Base-by-base conservation (phyloP, 2,329 filamentous ascomycete genomes). In the Ophiostoma ips region DNA sequence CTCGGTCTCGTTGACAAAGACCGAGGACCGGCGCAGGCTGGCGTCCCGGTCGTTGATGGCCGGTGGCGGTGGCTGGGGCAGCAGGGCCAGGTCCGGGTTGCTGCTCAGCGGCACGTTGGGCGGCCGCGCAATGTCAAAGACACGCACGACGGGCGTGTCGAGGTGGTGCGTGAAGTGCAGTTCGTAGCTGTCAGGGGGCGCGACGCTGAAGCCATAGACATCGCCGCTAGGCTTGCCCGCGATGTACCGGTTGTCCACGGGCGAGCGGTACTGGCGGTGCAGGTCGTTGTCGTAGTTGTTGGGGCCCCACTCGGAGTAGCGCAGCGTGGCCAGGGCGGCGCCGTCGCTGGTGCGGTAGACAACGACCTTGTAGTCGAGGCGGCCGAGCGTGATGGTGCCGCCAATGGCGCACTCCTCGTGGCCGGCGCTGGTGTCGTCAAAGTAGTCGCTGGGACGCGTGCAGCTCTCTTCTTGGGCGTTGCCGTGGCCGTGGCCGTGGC, bases 241-340 rank as follows among this genome's bases (percentile, higher is more conserved):
- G 47, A 96, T 83, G 65, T 96, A 95, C 54, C 84, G 84, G 57
- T 85, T 81, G 63, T 96, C 89, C 62, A 89, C 82, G 1, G 88
- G 87, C 11, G 72, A 68, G 13, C 76, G 76, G 60, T 96, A 92
- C 61, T 96, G 87, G 46, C 77, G 77, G 59, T 87, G 81, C 7
- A 98, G 77, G 62, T 98, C 92, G 55, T 78, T 78, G 64, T 98
- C 90, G 53, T 82, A 85, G 52, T 84, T 94, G 64, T 98, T 98
- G 13, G 89, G 86, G 0, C 81, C 82, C 92, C 92, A 98, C 64
- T 98, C 92, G 11, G 87, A 84, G 62, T 94, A 98, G 56, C 81
- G 89, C 57, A 98, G 77, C 0, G 87, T 95, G 60, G 88, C 94
- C 55, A 98, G 83, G 8, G 79, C 77, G 52, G 83, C 77, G 1